Conservation (phyloP, 192 early-diverging fungal species). For the Haplosporangium gracile region DNA sequence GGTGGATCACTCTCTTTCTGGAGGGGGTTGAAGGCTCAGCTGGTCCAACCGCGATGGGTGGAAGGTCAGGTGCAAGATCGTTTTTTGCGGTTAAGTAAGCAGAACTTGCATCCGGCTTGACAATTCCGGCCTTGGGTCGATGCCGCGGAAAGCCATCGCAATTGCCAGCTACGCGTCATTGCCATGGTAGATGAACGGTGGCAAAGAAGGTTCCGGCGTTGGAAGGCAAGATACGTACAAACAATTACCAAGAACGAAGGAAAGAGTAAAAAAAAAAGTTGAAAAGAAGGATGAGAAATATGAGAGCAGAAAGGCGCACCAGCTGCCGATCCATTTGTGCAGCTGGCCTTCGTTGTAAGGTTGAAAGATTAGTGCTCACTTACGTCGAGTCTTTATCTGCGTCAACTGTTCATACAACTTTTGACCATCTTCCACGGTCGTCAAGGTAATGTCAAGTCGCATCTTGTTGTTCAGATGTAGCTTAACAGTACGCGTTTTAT, state of each 20-base stretch:
- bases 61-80: constrained; percentile 5
- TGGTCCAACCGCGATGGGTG: background rate
- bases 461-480: constrained; percentile 26
- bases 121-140: constrained; percentile 33
- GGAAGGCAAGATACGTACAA: background rate
- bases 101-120: constrained; percentile 25
- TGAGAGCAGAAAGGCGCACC: background rate
- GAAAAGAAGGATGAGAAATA: background rate
- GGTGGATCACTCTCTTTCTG: background rate
- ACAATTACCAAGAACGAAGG: background rate
- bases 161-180: constrained; percentile 18
- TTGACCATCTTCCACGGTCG: constrained; percentile 14
- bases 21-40: background rate
- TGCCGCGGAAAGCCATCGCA: constrained; percentile 18
- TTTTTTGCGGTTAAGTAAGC: constrained; percentile 36
- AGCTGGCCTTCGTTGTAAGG: background rate
- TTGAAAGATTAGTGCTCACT: background rate
- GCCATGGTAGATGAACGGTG: background rate
- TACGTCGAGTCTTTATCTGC: constrained; percentile 32
- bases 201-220: background rate
- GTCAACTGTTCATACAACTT: constrained; percentile 15
- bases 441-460: constrained; percentile 28
- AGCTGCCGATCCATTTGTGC: background rate
- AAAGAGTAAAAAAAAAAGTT: background rate
- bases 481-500: constrained; percentile 14